These are phyloP conservation scores for Cairneyella variabilis DNA, from an alignment of 495 filamentous ascomycete genomes.

Conservation along the genomic window DNA sequence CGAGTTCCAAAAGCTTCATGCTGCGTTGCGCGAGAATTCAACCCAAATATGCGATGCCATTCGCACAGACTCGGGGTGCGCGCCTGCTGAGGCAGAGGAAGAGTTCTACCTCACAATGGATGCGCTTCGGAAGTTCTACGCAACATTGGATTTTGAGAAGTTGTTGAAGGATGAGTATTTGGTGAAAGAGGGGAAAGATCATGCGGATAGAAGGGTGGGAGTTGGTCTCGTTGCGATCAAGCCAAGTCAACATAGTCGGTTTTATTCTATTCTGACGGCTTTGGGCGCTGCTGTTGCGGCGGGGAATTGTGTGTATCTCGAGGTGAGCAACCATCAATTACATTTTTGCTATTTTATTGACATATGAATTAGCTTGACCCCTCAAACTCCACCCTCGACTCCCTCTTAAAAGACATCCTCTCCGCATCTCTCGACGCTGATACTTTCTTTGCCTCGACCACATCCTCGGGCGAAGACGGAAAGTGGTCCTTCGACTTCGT, in stretches of 20 bases:
- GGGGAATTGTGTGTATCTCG: conserved; percentile 19
- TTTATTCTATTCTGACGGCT: conserved; percentile 14
- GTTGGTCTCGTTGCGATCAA: conserved; percentile 13
- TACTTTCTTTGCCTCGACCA: conserved; percentile 8
- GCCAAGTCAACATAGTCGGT: conserved; percentile 7
- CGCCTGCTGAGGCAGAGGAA: background rate
- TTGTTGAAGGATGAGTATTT: conserved; percentile 17
- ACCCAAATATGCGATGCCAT: conserved; percentile 6
- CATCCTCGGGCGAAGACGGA: background rate
- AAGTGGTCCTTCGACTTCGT: background rate
- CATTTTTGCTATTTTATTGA: background rate
- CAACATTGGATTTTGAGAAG: conserved; percentile 19
- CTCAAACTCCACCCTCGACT: background rate
- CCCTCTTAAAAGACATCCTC: background rate
- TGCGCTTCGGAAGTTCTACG: conserved; percentile 2
- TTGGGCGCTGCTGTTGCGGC: conserved; percentile 13
- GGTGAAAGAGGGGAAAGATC: conserved; percentile 15
- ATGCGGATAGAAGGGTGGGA: conserved; percentile 3
- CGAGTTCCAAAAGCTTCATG: conserved; percentile 12
- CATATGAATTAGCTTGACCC: conserved; percentile 1
- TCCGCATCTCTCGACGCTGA: conserved; percentile 8
- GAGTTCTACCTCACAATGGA: conserved; percentile 17
- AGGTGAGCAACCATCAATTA: conserved; percentile 8
- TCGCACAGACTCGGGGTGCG: background rate
- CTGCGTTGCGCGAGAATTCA: background rate